Evolutionary conservation across 2,329 filamentous ascomycete species (phyloP).

Genomic region (Aspergillus piperis): DNA sequence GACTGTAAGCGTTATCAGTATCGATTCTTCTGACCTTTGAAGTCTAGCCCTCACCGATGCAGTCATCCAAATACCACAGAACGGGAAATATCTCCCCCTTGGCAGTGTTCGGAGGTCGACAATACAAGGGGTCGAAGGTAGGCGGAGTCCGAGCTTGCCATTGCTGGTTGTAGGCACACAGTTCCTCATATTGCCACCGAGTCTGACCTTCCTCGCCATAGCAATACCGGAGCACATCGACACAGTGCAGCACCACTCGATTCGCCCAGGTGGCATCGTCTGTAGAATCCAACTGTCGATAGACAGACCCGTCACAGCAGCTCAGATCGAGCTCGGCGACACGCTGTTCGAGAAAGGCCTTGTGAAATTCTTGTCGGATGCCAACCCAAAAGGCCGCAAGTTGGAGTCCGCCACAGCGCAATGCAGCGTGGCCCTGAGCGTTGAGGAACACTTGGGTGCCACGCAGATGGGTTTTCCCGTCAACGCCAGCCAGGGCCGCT

Average conservation of each 20-base stretch:
- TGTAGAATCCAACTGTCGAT: constrained; percentile 5
- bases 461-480: constrained; percentile 23
- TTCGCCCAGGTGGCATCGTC: constrained; percentile 47
- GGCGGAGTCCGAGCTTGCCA: constrained; percentile 43
- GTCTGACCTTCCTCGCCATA: constrained; percentile 44
- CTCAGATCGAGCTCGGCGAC: constrained; percentile 24
- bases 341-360: constrained; percentile 43
- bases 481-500: constrained; percentile 23
- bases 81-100: constrained; percentile 54
- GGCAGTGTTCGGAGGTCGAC: constrained; percentile 36
- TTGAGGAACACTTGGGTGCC: constrained; percentile 31
- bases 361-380: constrained; percentile 51
- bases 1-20: constrained; percentile 41
- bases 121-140: constrained; percentile 59
- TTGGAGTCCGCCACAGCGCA: constrained; percentile 31
- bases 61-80: constrained; percentile 58
- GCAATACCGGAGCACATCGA: constrained; percentile 64
- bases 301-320: neutral
- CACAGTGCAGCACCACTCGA: constrained; percentile 60
- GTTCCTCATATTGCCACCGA: constrained; percentile 25
- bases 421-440: constrained; percentile 12
- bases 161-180: constrained; percentile 47
- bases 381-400: constrained; percentile 50
- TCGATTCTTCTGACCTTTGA: too few species aligned
- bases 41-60: constrained; percentile 20